These are phyloP conservation scores for Penicillium sp. DNA, from an alignment of 2,329 filamentous ascomycete genomes.

Conservation along the genomic window DNA sequence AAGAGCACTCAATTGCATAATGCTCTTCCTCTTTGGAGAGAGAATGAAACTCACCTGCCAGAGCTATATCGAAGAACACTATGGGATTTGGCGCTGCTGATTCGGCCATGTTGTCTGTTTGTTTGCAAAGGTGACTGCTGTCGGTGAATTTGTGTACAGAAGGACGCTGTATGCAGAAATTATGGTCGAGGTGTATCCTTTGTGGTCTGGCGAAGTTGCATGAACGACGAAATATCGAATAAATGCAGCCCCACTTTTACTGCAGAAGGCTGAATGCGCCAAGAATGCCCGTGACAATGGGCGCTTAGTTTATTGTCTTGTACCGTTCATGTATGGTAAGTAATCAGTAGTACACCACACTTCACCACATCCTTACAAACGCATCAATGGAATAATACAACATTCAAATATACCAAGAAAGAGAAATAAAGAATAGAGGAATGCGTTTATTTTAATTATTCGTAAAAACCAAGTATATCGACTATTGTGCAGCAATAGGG, in stretches of 20 bases:
- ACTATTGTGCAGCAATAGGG: not conserved
- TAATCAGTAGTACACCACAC: too few species aligned
- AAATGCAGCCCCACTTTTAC: not conserved
- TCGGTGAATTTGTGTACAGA: not conserved
- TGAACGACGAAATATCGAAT: not conserved
- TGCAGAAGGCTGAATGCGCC: not conserved
- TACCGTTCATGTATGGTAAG: not conserved
- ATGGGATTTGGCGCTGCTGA: conserved; percentile 34
- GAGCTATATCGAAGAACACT: conserved; percentile 48
- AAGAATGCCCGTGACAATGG: not conserved
- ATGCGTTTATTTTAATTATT: not conserved
- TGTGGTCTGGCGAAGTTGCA: not conserved
- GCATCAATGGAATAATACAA: not conserved
- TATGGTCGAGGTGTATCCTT: not conserved
- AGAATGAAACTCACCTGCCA: conserved; percentile 43
- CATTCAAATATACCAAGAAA: not conserved
- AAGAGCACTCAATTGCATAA: not conserved
- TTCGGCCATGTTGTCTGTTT: conserved; percentile 10
- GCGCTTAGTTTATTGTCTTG: not conserved
- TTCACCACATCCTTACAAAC: not conserved
- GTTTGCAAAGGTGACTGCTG: not conserved
- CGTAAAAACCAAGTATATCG: not conserved
- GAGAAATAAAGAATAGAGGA: not conserved
- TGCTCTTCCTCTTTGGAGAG: not conserved
- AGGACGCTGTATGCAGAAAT: not conserved